Base-by-base conservation (phyloP, 2,329 filamentous ascomycete species). In the Scedosporium aurantiacum region DNA sequence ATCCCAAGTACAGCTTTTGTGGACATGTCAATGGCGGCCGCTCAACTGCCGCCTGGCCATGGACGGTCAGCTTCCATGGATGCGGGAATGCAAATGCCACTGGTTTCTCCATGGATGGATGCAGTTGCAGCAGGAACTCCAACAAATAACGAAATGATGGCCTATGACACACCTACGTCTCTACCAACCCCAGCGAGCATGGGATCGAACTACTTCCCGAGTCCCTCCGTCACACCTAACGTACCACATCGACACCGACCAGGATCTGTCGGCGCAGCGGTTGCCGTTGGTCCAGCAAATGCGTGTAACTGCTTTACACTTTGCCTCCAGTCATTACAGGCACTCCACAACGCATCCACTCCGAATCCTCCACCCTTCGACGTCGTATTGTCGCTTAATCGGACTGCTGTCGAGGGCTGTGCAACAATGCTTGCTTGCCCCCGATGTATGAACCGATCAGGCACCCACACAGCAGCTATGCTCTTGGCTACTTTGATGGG, bases 401-500 rank as follows among this genome's bases (percentile, higher is more conserved):
- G 75, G 23, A 78, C 75, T 63, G 79, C 79, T 0, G 75, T 81
- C 12, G 76, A 79, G 50, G 74, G 71, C n/a, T 81, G 79, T 63
- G 72, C 74, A 1, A 69, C 71, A 1, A 78, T 81, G 75, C 71
- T 82, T 3, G 69, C 70, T 21, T 82, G 79, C 65, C 60, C 69
- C 0, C 69, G 70, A 25, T 82, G 79, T 67, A 75, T 79, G 70
- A 73, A 70, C 61, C 70, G 72, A 12, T 73, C 74, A 1, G 76
- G 74, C 1, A 74, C 72, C 3, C 75, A 78, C 57, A 79, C 78
- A 1, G 71, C 74, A 0, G 74, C 75, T 4, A 80, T 80, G 78
- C 71, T 81, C 0, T 71, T 81, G n/a, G 77, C 75, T 0, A 80
- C 78, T 0, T 70, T 81, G 21, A 74, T 82, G 18, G 74, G 75